Conservation (phyloP, 176 grass and related monocot genomes). For the Luzula sylvatica region DNA sequence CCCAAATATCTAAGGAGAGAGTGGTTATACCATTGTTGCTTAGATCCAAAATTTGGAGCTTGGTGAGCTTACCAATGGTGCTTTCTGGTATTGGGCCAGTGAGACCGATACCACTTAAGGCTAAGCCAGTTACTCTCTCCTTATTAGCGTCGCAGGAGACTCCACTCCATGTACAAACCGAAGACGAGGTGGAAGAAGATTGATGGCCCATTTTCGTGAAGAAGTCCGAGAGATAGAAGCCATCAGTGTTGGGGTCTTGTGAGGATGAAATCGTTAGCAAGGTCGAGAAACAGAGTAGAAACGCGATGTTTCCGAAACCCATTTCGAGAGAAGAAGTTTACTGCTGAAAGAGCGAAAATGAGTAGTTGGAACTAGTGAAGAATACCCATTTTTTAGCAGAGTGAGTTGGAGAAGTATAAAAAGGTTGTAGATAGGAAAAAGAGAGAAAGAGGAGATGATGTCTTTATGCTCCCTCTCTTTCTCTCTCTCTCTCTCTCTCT, state of each 20-base stretch:
- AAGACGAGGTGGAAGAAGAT: conserved; percentile 11
- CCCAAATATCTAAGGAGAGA: conserved; percentile 60
- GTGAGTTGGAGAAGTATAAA: not conserved
- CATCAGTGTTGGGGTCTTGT: conserved; percentile 82
- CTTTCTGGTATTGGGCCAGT: conserved; percentile 48
- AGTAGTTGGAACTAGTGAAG: not conserved
- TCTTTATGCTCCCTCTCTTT: not conserved
- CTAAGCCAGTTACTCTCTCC: conserved; percentile 31
- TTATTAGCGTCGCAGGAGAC: conserved; percentile 42
- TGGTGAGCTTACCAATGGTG: conserved; percentile 69
- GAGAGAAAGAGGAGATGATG: not conserved
- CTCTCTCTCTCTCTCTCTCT: not conserved
- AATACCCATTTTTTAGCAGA: conserved; percentile 4
- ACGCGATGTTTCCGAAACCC: not conserved
- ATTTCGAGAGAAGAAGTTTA: conserved; percentile 7
- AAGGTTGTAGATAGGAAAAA: not conserved
- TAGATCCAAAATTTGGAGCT: conserved; percentile 53
- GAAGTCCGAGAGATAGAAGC: conserved; percentile 50
- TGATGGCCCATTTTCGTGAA: conserved; percentile 35
- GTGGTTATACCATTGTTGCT: conserved; percentile 54
- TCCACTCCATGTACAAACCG: conserved; percentile 44
- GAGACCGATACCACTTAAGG: conserved; percentile 39
- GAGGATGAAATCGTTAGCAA: conserved; percentile 10
- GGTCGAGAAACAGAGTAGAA: not conserved
- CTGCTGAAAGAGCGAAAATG: not conserved